A percentile compares a stretch with the other conserved stretches of the same genome.
These are phyloP conservation scores for Xylaria sp. DNA, from an alignment of 2,329 filamentous ascomycete genomes.

Conservation along the genomic window DNA sequence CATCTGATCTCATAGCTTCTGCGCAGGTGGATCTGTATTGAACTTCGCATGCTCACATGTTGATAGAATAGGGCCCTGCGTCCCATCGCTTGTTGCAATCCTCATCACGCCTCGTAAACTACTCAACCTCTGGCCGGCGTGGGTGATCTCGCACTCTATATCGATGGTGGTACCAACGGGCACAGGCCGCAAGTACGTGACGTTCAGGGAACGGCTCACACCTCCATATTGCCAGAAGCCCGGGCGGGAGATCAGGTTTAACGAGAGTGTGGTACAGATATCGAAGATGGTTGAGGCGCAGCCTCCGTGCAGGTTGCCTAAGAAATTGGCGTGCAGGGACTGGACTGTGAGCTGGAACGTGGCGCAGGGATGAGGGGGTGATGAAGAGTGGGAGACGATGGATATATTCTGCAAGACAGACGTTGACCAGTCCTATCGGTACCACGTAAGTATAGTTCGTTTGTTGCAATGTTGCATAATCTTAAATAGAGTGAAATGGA, in stretches of 20 bases:
- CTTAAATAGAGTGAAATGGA: not conserved
- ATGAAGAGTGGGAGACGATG: constrained; percentile 53
- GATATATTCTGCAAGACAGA: constrained; percentile 56
- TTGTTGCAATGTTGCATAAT: not conserved
- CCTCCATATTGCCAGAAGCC: constrained; percentile 72
- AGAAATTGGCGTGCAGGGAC: constrained; percentile 63
- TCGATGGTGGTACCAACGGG: constrained; percentile 59
- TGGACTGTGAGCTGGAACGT: constrained; percentile 63
- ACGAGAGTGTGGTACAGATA: constrained; percentile 68
- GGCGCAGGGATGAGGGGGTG: constrained; percentile 53
- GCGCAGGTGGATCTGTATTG: constrained; percentile 57
- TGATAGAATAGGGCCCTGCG: constrained; percentile 57
- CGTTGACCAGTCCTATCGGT: constrained; percentile 58
- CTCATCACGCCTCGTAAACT: constrained; percentile 60
- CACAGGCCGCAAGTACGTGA: constrained; percentile 74
- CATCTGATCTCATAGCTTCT: constrained; percentile 34
- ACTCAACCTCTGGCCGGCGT: constrained; percentile 58
- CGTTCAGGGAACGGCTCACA: constrained; percentile 72
- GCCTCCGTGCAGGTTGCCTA: constrained; percentile 69
- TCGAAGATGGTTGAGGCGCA: constrained; percentile 76
- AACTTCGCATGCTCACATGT: constrained; percentile 66
- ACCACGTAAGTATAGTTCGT: not conserved
- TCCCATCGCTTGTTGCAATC: constrained; percentile 50
- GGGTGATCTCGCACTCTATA: constrained; percentile 60
- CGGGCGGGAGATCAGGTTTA: constrained; percentile 66